These are phyloP conservation scores for Candida loeiensis DNA, from an alignment of 805 yeast genomes.

Conservation along the genomic window DNA sequence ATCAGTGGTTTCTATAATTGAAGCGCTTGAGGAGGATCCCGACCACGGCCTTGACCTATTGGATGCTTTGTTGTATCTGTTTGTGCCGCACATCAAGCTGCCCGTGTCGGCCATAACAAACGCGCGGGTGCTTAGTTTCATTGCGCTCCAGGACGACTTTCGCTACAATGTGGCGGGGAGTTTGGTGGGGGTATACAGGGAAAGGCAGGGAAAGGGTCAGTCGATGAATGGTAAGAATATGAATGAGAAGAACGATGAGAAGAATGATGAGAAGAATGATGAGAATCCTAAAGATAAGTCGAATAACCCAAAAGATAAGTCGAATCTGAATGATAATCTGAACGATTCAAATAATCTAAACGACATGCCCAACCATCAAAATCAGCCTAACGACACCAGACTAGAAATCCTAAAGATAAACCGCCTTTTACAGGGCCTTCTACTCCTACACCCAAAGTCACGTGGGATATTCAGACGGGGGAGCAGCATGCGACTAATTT, in stretches of 20 bases:
- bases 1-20: slow-evolving; percentile 1
- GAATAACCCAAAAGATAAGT: too few relatives aligned
- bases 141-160: slow-evolving; percentile 49
- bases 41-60: slow-evolving; percentile 9
- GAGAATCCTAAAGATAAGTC: too few relatives aligned
- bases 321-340: too few relatives aligned
- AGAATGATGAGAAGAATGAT: too few relatives aligned
- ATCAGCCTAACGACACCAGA: too few relatives aligned
- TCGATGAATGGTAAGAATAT: too few relatives aligned
- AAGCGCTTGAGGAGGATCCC: slow-evolving; percentile 5
- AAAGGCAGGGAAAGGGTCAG: background rate
- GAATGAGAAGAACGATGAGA: too few relatives aligned
- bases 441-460: slow-evolving; percentile 56
- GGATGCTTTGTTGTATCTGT: slow-evolving; percentile 16
- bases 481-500: slow-evolving; percentile 35
- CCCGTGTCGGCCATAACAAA: background rate
- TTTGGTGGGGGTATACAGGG: slow-evolving; percentile 21
- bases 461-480: slow-evolving; percentile 45
- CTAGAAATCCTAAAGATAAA: slow-evolving; percentile 15
- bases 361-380: too few relatives aligned
- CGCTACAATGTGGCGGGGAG: slow-evolving; percentile 47
- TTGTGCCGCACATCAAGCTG: slow-evolving; percentile 16
- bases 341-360: too few relatives aligned
- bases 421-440: slow-evolving; percentile 53
- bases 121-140: slow-evolving; percentile 24